These are phyloP conservation scores for Strobilomyces dryophilus DNA, from an alignment of 768 basidiomycete genomes.

Conservation along the genomic window DNA sequence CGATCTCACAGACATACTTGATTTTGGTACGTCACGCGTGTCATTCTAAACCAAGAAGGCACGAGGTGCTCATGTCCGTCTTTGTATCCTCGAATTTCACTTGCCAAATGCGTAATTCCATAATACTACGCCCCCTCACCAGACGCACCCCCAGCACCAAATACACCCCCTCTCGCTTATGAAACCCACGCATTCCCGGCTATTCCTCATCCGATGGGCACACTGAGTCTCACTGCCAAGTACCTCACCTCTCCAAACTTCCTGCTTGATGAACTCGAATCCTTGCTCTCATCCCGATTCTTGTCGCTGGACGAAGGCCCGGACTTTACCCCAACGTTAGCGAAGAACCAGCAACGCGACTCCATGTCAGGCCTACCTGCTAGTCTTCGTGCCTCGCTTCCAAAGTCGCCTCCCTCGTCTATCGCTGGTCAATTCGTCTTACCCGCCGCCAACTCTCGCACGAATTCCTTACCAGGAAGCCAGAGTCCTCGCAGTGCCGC, in stretches of 20 bases:
- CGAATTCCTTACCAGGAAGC: conserved; percentile 35
- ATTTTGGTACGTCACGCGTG: conserved; percentile 36
- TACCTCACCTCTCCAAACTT: conserved; percentile 69
- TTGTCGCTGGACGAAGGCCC: conserved; percentile 62
- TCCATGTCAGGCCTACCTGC: conserved; percentile 43
- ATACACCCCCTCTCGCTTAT: conserved; percentile 41
- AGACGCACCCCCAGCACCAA: conserved; percentile 40
- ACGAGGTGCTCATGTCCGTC: conserved; percentile 32
- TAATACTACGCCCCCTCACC: conserved; percentile 8
- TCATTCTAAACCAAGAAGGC: conserved; percentile 23
- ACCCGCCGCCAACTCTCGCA: conserved; percentile 32
- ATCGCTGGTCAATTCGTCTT: conserved; percentile 45
- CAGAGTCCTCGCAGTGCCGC: conserved; percentile 34
- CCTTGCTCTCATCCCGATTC: conserved; percentile 68
- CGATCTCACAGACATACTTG: conserved; percentile 25
- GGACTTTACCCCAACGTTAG: conserved; percentile 69
- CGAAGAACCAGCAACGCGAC: conserved; percentile 59
- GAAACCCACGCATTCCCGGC: conserved; percentile 58
- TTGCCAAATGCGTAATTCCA: background rate
- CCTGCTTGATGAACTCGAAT: conserved; percentile 73
- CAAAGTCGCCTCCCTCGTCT: conserved; percentile 42
- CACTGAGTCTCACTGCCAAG: conserved; percentile 54
- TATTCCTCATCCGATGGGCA: conserved; percentile 65
- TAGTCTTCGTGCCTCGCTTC: conserved; percentile 42
- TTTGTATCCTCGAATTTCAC: conserved; percentile 8